Evolutionary conservation across 768 basidiomycete species (phyloP), one percentile per base, ranked within the genome.

Genomic region (Boletus reticulatus): DNA sequence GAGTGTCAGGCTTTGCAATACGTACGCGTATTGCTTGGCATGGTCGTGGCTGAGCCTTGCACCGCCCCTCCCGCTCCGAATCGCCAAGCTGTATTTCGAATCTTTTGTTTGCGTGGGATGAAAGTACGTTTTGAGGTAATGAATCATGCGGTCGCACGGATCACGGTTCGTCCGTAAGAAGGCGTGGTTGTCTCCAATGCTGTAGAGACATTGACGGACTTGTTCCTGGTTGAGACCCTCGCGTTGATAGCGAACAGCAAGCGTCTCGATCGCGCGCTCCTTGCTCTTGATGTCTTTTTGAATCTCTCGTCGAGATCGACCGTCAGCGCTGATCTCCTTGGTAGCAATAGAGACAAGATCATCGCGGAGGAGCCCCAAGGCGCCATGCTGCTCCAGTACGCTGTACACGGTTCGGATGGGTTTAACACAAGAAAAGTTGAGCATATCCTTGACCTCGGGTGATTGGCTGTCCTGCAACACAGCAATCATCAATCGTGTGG

Each of bases 141-240:
- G 67, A 50, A 94, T 93, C 88, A 93, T 88, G 53, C 80, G 79
- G 55, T 94, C 91, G 72, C 92, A 94, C 46, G 92, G 92, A 66
- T 94, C 92, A 38, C 92, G 88, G 61, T 94, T 93, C 52, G 82
- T 83, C 29, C 92, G 83, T 59, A 93, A 73, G 78, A 94, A 94
- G 12, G 92, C 89, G 66, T 93, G 89, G 64, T 94, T 94, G 70
- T 94, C 92, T 3, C 92, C 92, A 48, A 94, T 92, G 62, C 87
- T 89, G 68, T 93, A 94, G 48, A 94, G 70, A 65, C 90, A 92
- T 65, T 92, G 88, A 31, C 86, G 80, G 11, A 91, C 74, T 45
- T 78, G 72, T 65, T 93, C 91, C 59, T 84, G 84, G 13, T 77
- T 73, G 19, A 91, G 77, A 7, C 79, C 81, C 17, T 77, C 73